Percentiles rank a stretch among this genome's conserved stretches.
These are phyloP conservation scores for Anisogramma anomala DNA, from an alignment of 2,329 filamentous ascomycete species.

Conservation along the genomic window DNA sequence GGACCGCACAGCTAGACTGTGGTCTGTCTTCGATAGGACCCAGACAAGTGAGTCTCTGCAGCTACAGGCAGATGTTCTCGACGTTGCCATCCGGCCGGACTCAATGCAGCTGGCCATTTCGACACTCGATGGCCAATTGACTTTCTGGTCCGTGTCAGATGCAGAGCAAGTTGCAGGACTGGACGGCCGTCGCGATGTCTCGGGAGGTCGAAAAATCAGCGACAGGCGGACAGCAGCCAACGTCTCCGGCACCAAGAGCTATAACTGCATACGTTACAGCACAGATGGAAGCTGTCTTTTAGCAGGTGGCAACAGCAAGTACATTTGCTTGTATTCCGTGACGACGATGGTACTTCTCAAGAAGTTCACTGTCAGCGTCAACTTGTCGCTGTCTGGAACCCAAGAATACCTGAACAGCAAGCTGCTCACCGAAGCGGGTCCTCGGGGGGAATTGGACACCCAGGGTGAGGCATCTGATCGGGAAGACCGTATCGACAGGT, in stretches of 20 bases:
- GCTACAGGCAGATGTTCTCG: conserved; percentile 80
- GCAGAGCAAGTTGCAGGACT: conserved; percentile 76
- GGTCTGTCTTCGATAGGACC: conserved; percentile 87
- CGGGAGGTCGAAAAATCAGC: conserved; percentile 76
- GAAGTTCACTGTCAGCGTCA: conserved; percentile 91
- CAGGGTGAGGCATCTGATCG: conserved; percentile 80
- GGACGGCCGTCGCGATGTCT: conserved; percentile 84
- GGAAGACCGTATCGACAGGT: conserved; percentile 69
- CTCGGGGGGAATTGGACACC: conserved; percentile 72
- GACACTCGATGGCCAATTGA: conserved; percentile 84
- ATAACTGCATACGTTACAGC: conserved; percentile 79
- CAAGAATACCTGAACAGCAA: conserved; percentile 96
- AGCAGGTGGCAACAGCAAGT: conserved; percentile 93
- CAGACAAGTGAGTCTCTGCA: conserved; percentile 93
- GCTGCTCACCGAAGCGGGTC: conserved; percentile 80
- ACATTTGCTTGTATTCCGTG: conserved; percentile 95
- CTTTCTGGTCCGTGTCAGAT: conserved; percentile 87
- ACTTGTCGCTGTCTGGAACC: conserved; percentile 88
- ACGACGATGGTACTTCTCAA: conserved; percentile 82
- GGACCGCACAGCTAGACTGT: conserved; percentile 91
- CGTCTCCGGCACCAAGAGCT: conserved; percentile 78
- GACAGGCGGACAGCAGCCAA: conserved; percentile 90
- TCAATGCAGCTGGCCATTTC: conserved; percentile 84
- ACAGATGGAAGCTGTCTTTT: conserved; percentile 84
- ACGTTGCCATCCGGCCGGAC: conserved; percentile 78